Conservation (phyloP, 2,329 filamentous ascomycete genomes). For the Calonectria pseudoreteaudii region DNA sequence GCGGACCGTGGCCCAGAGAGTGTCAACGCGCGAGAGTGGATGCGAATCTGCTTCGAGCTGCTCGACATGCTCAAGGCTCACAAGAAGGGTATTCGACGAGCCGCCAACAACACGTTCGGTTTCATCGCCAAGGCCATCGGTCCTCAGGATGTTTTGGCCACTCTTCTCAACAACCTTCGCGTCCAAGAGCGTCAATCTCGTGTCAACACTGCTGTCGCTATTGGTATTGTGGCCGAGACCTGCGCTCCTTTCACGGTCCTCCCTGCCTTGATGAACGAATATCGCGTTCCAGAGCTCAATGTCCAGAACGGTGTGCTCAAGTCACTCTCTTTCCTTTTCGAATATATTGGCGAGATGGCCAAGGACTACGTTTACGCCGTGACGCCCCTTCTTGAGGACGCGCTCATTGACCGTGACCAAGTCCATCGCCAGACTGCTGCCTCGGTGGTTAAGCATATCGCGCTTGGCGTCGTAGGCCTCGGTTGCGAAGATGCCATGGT, state of each 20-base stretch:
- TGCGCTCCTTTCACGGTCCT: conserved; percentile 98
- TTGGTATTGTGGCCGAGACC: conserved; percentile 98
- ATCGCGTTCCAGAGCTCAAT: conserved; percentile 96
- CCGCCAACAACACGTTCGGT: conserved; percentile 99
- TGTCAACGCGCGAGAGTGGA: conserved; percentile 98
- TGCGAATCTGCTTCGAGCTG: conserved; percentile 99
- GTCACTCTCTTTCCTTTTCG: conserved; percentile 95
- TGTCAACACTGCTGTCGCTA: conserved; percentile 98
- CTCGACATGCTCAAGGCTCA: conserved; percentile 99
- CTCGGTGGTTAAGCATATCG: conserved; percentile 97
- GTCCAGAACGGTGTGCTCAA: conserved; percentile 99
- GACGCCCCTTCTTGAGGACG: conserved; percentile 94
- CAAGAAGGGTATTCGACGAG: conserved; percentile 98
- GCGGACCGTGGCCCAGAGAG: conserved; percentile 96
- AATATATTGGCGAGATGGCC: conserved; percentile 99
- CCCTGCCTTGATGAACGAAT: conserved; percentile 99
- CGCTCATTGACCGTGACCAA: conserved; percentile 96
- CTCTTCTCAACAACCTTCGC: conserved; percentile 93
- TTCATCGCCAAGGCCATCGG: conserved; percentile 99
- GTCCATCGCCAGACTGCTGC: conserved; percentile 97
- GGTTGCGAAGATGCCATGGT: conserved; percentile 99
- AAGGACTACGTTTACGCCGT: conserved; percentile 99
- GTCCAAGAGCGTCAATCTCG: conserved; percentile 98
- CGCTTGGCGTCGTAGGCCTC: conserved; percentile 94
- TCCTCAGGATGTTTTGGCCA: conserved; percentile 95